Base-by-base conservation (phyloP, 2,329 filamentous ascomycete genomes). In the Parafenestella ontariensis region DNA sequence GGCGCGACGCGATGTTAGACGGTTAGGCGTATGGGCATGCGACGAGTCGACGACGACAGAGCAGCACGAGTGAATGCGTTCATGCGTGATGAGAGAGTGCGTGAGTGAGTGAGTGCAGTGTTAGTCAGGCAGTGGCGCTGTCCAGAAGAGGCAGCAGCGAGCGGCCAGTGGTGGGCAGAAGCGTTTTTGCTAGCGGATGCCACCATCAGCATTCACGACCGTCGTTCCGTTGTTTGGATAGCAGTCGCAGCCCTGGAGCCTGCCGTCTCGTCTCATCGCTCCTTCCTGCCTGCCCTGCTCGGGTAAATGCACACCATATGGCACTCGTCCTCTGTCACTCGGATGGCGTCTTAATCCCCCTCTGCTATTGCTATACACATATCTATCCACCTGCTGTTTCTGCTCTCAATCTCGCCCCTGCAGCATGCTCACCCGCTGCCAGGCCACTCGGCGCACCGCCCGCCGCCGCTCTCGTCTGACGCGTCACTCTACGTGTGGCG, bases 371-470 rank as follows among this genome's bases (percentile, higher is more conserved):
- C 54, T 39, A 49, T 57, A 34, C 31, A 17, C 31, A n/a, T 49
- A 51, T 24, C 50, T 39, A 49, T 46, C 43, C 46, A 59, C 41
- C 55, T 60, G 50, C 59, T 56, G 43, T 53, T 58, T 54, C 57
- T 61, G 56, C 55, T 60, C 59, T 59, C 49, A 64, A 59, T 62
- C 37, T 65, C 58, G 63, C 68, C 64, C 66, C 68, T 69, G 65
- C 68, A 65, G 60, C 55, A 44, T 53, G 43, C 55, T 37, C 51
- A 43, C 53, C 41, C 49, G 45, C 59, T 51, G 29, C 26, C 51
- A 41, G 58, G 39, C 52, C 61, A 50, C 49, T 10, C 39, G 36
- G 54, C 50, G 62, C 64, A 44, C 67, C 62, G 52, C 50, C 49
- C 56, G 48, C 55, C 24, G 24, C 24, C 24, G 24, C 20, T 46